phyloP scores from a whole-genome alignment of 495 filamentous ascomycete species.

The Xylaria venustula region DNA sequence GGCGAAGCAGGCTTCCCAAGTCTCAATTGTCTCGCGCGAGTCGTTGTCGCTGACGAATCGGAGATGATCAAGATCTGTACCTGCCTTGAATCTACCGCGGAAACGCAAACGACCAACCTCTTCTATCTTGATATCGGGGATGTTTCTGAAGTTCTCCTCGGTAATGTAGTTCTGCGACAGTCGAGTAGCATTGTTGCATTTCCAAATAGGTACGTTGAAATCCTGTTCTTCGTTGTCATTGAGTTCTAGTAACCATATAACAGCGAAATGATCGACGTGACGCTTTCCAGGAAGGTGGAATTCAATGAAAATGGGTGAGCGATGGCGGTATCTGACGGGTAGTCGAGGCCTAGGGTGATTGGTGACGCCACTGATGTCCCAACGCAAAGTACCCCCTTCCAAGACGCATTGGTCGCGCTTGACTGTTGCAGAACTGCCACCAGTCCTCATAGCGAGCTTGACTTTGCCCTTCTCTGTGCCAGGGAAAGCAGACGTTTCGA shows the following conservation, averaged over 20 bases:
- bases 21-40: constrained; percentile 87
- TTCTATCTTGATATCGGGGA: constrained; percentile 64
- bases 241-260: constrained; percentile 83
- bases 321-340: constrained; percentile 85
- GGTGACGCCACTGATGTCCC: constrained; percentile 61
- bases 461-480: constrained; percentile 64
- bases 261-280: constrained; percentile 67
- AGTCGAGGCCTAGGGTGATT: constrained; percentile 60
- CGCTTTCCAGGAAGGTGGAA: constrained; percentile 70
- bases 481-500: constrained; percentile 48
- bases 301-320: constrained; percentile 85
- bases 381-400: constrained; percentile 63
- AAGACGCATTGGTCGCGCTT: constrained; percentile 54
- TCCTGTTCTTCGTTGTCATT: constrained; percentile 71
- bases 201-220: constrained; percentile 86
- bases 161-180: constrained; percentile 92
- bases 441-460: constrained; percentile 79
- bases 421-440: constrained; percentile 76
- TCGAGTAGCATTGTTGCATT: constrained; percentile 66
- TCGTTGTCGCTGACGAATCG: constrained; percentile 84
- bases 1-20: constrained; percentile 84
- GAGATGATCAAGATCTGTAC: constrained; percentile 84
- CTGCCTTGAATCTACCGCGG: constrained; percentile 77
- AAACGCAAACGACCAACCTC: constrained; percentile 82
- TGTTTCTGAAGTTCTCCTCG: constrained; percentile 60